Conservation (phyloP, 1,284 basidiomycete species). For the Pseudozyma pruni region DNA sequence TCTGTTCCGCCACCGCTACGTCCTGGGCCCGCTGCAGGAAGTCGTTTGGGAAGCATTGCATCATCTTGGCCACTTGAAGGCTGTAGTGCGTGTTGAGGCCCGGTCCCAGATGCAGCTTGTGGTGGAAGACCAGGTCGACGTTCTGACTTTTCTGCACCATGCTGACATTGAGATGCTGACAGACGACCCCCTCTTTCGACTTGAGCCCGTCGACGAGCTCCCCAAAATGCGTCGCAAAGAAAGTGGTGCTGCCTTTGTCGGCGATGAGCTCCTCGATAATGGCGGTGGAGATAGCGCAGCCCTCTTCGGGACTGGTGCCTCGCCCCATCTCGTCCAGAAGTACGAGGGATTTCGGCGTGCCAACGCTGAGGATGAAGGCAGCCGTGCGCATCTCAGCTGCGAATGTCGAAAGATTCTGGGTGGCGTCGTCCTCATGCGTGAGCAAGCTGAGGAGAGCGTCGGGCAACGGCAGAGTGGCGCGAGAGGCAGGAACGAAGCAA, state of each 20-base stretch:
- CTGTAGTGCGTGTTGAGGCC: slow-evolving; percentile 47
- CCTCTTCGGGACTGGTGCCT: slow-evolving; percentile 86
- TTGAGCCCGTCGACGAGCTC: slow-evolving; percentile 43
- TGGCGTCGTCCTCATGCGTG: slow-evolving; percentile 82
- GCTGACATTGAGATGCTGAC: slow-evolving; percentile 36
- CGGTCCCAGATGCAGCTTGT: slow-evolving; percentile 30
- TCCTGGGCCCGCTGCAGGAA: slow-evolving; percentile 25
- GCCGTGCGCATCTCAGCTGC: slow-evolving; percentile 54
- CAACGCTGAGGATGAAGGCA: slow-evolving; percentile 74
- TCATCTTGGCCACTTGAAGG: slow-evolving; percentile 47
- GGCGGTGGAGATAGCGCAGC: slow-evolving; percentile 88
- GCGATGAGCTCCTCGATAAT: slow-evolving; percentile 85
- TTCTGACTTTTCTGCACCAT: slow-evolving; percentile 9
- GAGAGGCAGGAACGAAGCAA: slow-evolving; percentile 72
- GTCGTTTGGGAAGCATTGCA: slow-evolving; percentile 23
- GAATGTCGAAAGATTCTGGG: slow-evolving; percentile 69
- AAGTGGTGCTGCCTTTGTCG: slow-evolving; percentile 76
- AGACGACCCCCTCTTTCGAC: slow-evolving; percentile 27
- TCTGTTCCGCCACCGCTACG: slow-evolving; percentile 20
- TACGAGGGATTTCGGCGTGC: slow-evolving; percentile 73
- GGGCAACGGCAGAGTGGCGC: slow-evolving; percentile 73
- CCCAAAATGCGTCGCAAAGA: slow-evolving; percentile 83
- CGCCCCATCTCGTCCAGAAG: slow-evolving; percentile 89
- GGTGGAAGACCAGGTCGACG: slow-evolving; percentile 35
- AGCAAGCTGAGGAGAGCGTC: slow-evolving; percentile 85